These are phyloP conservation scores for Trichosporon sp. DNA, from an alignment of 1,284 basidiomycete species.

Conservation along the genomic window DNA sequence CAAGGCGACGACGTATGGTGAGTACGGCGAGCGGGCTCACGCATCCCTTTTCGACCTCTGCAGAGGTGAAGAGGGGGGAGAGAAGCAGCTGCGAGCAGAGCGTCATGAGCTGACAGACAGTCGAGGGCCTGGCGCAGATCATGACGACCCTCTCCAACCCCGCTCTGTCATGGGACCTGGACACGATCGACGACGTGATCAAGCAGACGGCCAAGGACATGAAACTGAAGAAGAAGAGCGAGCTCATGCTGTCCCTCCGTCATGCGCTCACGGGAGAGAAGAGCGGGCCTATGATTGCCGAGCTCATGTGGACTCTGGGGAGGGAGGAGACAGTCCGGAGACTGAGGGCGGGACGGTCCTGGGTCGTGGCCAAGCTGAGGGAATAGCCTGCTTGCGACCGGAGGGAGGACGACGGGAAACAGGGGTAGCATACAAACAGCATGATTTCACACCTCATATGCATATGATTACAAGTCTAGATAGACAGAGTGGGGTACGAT, in stretches of 20 bases:
- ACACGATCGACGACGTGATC: constrained; percentile 58
- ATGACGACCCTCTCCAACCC: constrained; percentile 28
- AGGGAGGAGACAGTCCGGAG: constrained; percentile 33
- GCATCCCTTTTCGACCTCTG: no score
- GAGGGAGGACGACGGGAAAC: neutral
- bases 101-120: constrained; percentile 21
- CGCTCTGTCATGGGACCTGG: constrained; percentile 39
- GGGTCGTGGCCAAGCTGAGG: constrained; percentile 22
- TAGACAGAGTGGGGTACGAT: no score
- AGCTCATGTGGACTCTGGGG: constrained; percentile 44
- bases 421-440: neutral
- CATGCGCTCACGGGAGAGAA: constrained; percentile 75
- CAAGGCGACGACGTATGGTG: constrained; percentile 59
- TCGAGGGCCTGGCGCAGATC: constrained; percentile 34
- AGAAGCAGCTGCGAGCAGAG: neutral
- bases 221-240: constrained; percentile 59
- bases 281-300: constrained; percentile 44
- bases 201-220: constrained; percentile 59
- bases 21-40: constrained; percentile 31
- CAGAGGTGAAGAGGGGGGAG: no score
- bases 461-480: constrained; percentile 5
- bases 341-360: constrained; percentile 33
- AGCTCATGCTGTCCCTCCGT: constrained; percentile 71
- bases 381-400: neutral
- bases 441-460: constrained; percentile 20